Evolutionary conservation across 2,329 filamentous ascomycete species (phyloP).

Genomic region (Magnaporthiopsis poae): DNA sequence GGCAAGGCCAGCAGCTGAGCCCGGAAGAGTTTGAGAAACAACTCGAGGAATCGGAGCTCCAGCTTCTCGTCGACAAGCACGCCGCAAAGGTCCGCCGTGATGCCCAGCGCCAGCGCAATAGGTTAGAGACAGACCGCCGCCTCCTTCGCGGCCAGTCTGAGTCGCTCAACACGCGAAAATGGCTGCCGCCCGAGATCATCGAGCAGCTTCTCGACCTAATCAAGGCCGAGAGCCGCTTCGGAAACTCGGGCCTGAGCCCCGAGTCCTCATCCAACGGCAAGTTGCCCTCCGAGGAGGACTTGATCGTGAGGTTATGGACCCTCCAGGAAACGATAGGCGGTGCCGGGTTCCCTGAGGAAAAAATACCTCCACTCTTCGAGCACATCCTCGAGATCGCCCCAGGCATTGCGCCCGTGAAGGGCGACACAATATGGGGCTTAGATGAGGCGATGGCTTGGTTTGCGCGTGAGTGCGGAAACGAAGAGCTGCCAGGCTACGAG

Average conservation of each 20-base stretch:
- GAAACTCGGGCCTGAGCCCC: constrained; percentile 37
- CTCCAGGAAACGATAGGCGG: constrained; percentile 62
- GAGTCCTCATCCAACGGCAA: constrained; percentile 38
- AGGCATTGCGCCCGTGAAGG: constrained; percentile 45
- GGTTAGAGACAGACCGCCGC: constrained; percentile 76
- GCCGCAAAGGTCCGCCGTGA: constrained; percentile 71
- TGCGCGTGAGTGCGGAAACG: constrained; percentile 60
- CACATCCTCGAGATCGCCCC: constrained; percentile 58
- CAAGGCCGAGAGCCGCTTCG: constrained; percentile 52
- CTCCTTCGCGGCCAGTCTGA: constrained; percentile 72
- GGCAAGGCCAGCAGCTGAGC: constrained; percentile 41
- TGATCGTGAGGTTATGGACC: constrained; percentile 74
- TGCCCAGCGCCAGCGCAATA: constrained; percentile 62
- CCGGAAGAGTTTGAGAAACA: constrained; percentile 86
- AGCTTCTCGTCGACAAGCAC: constrained; percentile 76
- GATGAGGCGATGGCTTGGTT: constrained; percentile 86
- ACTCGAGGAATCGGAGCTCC: constrained; percentile 81
- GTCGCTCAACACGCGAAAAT: constrained; percentile 60
- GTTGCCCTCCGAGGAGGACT: constrained; percentile 62
- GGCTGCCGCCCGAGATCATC: constrained; percentile 71
- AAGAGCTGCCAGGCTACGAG: constrained; percentile 65
- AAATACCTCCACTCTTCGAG: constrained; percentile 54
- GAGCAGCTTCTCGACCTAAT: constrained; percentile 67
- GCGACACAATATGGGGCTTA: constrained; percentile 68
- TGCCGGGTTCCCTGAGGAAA: constrained; percentile 56